A percentile compares a stretch with the other conserved stretches of the same genome.
Evolutionary conservation across 768 basidiomycete species (phyloP).

Genomic region (Cubamyces sp.): DNA sequence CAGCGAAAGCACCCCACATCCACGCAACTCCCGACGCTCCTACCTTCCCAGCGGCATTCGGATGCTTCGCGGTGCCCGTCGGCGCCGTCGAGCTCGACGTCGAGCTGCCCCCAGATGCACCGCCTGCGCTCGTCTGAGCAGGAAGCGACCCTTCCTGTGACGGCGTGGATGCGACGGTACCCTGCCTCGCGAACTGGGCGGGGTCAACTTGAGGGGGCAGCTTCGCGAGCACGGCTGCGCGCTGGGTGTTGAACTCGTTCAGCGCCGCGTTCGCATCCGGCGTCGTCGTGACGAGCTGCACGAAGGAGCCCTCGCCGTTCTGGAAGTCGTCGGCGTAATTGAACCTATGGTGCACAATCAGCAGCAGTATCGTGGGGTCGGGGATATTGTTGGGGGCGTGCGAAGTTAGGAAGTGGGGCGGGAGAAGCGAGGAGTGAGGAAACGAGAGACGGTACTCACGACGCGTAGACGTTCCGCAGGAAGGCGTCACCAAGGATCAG

Average conservation of each 20-base stretch:
- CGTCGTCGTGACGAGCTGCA: conserved; percentile 38
- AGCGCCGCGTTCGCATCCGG: conserved; percentile 9
- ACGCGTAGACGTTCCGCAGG: conserved; percentile 40
- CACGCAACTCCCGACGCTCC: too few species aligned
- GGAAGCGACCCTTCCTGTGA: neutral
- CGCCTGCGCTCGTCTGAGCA: too few species aligned
- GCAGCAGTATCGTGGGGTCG: neutral
- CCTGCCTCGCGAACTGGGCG: neutral
- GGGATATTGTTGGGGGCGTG: too few species aligned
- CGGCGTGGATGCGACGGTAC: neutral
- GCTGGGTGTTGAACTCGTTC: conserved; percentile 35
- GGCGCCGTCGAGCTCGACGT: too few species aligned
- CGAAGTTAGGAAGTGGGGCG: neutral
- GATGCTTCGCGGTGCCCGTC: too few species aligned
- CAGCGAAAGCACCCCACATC: too few species aligned
- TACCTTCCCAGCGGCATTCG: too few species aligned
- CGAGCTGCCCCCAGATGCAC: too few species aligned
- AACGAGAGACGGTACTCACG: conserved; percentile 28
- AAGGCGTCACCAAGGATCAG: conserved; percentile 40
- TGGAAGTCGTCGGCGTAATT: conserved; percentile 30
- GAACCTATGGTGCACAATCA: conserved; percentile 22
- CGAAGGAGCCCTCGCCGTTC: conserved; percentile 34
- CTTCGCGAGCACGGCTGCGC: conserved; percentile 22
- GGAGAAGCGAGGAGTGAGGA: neutral
- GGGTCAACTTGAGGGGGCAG: conserved; percentile 6